Evolutionary conservation across 208 protist species (phyloP).

Genomic region (Borovskyia barvae): DNA sequence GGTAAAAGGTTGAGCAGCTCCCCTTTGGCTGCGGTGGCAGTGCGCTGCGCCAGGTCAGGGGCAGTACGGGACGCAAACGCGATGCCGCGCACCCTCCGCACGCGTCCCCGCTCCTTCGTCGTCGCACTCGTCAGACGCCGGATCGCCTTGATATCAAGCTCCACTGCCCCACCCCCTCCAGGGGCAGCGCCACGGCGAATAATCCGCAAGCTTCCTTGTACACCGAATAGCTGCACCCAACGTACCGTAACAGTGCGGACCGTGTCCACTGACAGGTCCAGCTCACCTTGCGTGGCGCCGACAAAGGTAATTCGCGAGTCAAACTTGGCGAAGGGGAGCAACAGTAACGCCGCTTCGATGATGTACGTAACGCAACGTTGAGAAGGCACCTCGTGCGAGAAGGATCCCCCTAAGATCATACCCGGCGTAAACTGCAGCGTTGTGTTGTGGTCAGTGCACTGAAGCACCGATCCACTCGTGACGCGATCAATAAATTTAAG

Average conservation of each 20-base stretch:
- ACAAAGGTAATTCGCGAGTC: conserved; percentile 84
- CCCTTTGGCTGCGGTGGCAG: conserved; percentile 85
- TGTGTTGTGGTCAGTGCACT: conserved; percentile 77
- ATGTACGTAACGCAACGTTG: conserved; percentile 84
- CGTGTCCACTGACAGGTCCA: conserved; percentile 88
- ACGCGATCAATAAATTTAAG: conserved; percentile 91
- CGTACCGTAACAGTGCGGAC: conserved; percentile 88
- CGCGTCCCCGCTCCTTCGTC: conserved; percentile 68
- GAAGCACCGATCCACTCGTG: conserved; percentile 82
- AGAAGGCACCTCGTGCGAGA: conserved; percentile 83
- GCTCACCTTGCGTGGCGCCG: conserved; percentile 80
- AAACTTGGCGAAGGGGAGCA: conserved; percentile 91
- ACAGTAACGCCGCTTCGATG: conserved; percentile 79
- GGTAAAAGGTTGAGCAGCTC: conserved; percentile 88
- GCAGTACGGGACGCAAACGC: conserved; percentile 87
- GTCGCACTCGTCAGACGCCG: conserved; percentile 68
- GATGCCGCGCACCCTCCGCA: conserved; percentile 92
- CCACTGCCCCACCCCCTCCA: conserved; percentile 85
- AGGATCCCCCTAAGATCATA: conserved; percentile 88
- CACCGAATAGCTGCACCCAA: conserved; percentile 89
- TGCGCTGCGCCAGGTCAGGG: conserved; percentile 84
- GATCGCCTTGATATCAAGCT: conserved; percentile 73
- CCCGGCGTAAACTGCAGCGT: conserved; percentile 82
- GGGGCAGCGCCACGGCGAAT: conserved; percentile 80
- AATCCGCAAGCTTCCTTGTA: conserved; percentile 74